Base-by-base conservation (phyloP, 176 grass and related monocot species). In the Ensete glaucum region DNA sequence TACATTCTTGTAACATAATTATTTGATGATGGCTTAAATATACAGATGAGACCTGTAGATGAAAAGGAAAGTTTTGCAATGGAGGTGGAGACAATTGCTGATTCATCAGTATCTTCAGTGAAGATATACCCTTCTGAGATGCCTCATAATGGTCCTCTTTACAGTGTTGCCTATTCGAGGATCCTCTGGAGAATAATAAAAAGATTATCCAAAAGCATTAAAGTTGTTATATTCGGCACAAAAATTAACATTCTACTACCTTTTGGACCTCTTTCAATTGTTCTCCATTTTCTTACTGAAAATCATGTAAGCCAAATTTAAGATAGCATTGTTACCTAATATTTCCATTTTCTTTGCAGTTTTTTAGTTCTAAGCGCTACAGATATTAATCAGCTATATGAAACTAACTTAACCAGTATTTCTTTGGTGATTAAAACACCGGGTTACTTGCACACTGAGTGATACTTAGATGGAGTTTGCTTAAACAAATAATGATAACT, bases 201-300 rank as follows among this genome's bases (percentile, higher is more conserved):
- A 26, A 19, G 22, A 73, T 8, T 73, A 21, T 24, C 10, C 15
- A 73, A 73, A 27, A 99, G 95, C 73, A 83, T 94, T 74, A 87
- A 81, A 67, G 59, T 89, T 78, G 90, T 98, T 82, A 83, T 99
- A 75, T 87, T 99, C 76, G 72, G 88, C 69, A 88, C 95, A 11
- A 99, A 91, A 83, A 94, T 99, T 78, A 99, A 99, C 54, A 80
- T 99, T 65, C 84, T 99, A 26, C 83, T 99, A 24, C 95, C 95
- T 8, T 99, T 99, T 78, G 95, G 95, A 9, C 95, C 95, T 24
- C 80, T 99, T 78, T 88, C 95, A 9, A 83, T 99, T 80, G 64
- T 87, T 73, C 86, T 99, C 78, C 95, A 94, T 78, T 91, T 93
- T 78, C 52, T 84, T 81, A 80, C 82, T 76, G 76, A 86, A 26